Conservation (phyloP, 2,329 filamentous ascomycete genomes). For the Lachnellula suecica region DNA sequence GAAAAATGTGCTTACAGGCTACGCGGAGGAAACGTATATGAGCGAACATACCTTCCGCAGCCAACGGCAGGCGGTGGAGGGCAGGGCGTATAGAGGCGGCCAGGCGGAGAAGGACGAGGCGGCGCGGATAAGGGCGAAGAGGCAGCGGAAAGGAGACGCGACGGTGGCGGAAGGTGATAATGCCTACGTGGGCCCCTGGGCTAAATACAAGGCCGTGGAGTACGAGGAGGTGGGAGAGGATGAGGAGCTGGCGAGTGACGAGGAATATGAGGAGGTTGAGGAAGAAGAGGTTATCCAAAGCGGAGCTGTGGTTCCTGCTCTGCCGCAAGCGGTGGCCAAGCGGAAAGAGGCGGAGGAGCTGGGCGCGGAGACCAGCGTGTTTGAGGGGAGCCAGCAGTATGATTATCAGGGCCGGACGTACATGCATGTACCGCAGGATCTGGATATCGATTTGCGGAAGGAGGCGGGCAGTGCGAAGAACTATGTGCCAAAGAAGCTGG, state of each 20-base stretch:
- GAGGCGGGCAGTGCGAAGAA: conserved; percentile 80
- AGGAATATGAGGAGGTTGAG: conserved; percentile 76
- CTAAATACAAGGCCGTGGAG: conserved; percentile 71
- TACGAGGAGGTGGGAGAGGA: conserved; percentile 74
- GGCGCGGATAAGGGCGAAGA: conserved; percentile 65
- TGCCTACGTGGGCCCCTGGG: conserved; percentile 94
- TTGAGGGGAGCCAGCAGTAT: conserved; percentile 78
- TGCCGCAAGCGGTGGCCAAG: conserved; percentile 51
- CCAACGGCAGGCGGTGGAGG: conserved; percentile 82
- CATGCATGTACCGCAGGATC: conserved; percentile 93
- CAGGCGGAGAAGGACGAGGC: conserved; percentile 68
- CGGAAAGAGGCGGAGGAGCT: conserved; percentile 57
- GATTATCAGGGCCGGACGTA: conserved; percentile 97
- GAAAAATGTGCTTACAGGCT: conserved; percentile 82
- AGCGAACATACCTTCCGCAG: conserved; percentile 88
- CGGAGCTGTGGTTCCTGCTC: conserved; percentile 59
- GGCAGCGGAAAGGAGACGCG: conserved; percentile 83
- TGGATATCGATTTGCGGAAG: conserved; percentile 82
- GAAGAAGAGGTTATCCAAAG: conserved; percentile 69
- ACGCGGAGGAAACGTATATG: conserved; percentile 82
- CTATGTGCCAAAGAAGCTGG: conserved; percentile 90
- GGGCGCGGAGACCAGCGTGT: conserved; percentile 78
- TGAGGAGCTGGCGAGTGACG: conserved; percentile 72
- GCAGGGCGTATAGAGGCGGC: conserved; percentile 56
- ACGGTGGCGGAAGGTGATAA: conserved; percentile 82